Conservation (phyloP, 441 rosid genomes). For the Gossypium trilobum region DNA sequence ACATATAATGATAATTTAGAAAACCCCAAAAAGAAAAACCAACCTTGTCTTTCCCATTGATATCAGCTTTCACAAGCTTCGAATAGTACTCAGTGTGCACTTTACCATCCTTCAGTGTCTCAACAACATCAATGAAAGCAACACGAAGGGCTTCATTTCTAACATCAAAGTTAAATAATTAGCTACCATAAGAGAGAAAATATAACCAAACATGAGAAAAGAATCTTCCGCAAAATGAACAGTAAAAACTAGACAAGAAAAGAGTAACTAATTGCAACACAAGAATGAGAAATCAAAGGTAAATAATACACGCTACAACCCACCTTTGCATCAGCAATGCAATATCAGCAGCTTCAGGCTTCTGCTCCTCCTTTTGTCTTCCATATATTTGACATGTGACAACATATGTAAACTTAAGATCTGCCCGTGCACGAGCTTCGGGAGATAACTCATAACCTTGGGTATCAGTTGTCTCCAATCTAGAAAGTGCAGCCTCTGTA, state of each 20-base stretch:
- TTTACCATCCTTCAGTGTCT: constrained; percentile 63
- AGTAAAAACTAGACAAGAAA: constrained; percentile 12
- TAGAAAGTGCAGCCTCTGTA: constrained; percentile 49
- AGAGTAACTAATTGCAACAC: constrained; percentile 7
- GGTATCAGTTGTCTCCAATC: constrained; percentile 46
- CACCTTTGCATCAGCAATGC: constrained; percentile 91
- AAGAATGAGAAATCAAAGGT: background rate
- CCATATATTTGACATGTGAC: constrained; percentile 98
- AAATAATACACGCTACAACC: constrained; percentile 9
- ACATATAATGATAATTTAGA: background rate
- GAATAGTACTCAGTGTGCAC: constrained; percentile 75
- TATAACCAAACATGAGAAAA: background rate
- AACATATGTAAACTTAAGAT: constrained; percentile 86
- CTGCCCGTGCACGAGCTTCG: constrained; percentile 86
- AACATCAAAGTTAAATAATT: constrained; percentile 22
- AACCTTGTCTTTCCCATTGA: constrained; percentile 97
- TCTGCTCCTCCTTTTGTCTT: constrained; percentile 90
- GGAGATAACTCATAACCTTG: constrained; percentile 87
- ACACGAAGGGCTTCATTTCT: constrained; percentile 99
- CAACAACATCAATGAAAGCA: constrained; percentile 91
- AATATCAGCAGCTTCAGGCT: constrained; percentile 91
- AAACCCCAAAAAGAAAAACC: background rate
- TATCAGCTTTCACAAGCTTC: constrained; percentile 96
- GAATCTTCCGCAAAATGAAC: background rate
- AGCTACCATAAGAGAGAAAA: background rate